Evolutionary conservation across 176 grass and related monocot species (phyloP).

Genomic region (Themeda triandra): DNA sequence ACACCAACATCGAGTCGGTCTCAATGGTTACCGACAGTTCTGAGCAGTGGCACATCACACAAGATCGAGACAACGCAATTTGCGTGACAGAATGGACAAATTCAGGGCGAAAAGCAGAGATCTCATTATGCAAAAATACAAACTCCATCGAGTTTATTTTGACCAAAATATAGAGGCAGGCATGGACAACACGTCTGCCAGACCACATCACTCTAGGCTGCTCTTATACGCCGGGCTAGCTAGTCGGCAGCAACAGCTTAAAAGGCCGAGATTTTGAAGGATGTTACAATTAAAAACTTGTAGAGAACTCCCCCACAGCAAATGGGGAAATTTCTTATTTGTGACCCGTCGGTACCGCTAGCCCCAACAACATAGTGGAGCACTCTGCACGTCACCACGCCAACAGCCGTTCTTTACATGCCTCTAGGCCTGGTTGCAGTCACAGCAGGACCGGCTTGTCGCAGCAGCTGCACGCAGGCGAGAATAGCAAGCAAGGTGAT

Average conservation of each 20-base stretch:
- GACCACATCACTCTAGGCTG: neutral
- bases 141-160: constrained; percentile 19
- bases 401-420: constrained; percentile 1
- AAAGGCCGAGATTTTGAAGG: neutral
- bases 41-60: neutral
- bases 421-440: constrained; percentile 34
- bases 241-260: neutral
- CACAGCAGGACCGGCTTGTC: constrained; percentile 51
- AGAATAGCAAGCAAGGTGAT: neutral
- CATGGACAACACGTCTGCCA: neutral
- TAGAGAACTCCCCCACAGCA: neutral
- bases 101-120: neutral
- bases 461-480: constrained; percentile 38
- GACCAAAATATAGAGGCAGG: neutral
- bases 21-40: constrained; percentile 21
- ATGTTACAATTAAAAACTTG: neutral
- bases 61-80: neutral
- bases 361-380: neutral
- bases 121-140: neutral
- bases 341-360: neutral
- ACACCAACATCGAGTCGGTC: neutral
- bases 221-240: neutral
- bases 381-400: neutral
- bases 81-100: neutral
- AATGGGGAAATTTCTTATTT: neutral